phyloP scores from a whole-genome alignment of 1,139 yeast species.

The Suhomyces bokatorum region DNA sequence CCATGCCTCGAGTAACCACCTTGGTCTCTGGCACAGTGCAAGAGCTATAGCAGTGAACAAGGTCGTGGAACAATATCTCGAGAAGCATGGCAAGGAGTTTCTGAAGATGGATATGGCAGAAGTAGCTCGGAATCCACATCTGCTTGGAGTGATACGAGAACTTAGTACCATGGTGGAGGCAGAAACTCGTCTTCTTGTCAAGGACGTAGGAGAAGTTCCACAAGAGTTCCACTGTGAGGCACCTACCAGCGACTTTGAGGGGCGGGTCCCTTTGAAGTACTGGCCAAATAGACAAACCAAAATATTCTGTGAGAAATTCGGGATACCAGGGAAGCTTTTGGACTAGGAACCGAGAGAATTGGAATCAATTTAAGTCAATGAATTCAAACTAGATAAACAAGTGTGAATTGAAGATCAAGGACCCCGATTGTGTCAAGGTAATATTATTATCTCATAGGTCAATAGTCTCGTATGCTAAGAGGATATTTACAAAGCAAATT shows the following conservation, averaged over 20 bases:
- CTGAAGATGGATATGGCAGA: constrained; percentile 10
- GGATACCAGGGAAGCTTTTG: not conserved
- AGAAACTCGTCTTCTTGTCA: constrained; percentile 22
- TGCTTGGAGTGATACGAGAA: constrained; percentile 19
- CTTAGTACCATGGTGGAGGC: constrained; percentile 23
- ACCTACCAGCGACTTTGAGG: constrained; percentile 24
- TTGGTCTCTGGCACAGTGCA: constrained; percentile 39
- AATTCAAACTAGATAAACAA: too few relatives aligned
- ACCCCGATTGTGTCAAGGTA: too few relatives aligned
- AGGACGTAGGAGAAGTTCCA: constrained; percentile 21
- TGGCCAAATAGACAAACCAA: constrained; percentile 43
- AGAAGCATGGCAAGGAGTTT: constrained; percentile 13
- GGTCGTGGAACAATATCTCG: constrained; percentile 36
- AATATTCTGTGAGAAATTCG: constrained; percentile 31
- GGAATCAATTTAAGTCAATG: too few relatives aligned
- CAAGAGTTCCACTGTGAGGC: constrained; percentile 31
- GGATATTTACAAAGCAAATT: too few relatives aligned
- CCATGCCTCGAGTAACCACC: constrained; percentile 22
- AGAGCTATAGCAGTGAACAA: constrained; percentile 52
- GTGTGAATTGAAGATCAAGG: too few relatives aligned
- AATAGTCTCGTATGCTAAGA: too few relatives aligned
- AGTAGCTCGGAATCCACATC: constrained; percentile 10
- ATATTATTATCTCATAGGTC: too few relatives aligned
- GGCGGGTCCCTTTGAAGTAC: constrained; percentile 24
- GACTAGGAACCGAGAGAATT: too few relatives aligned